A percentile compares a stretch with the other conserved stretches of the same genome.
Evolutionary conservation across 164 flowering plant genomes (phyloP).

Genomic region (Umbellularia californica): DNA sequence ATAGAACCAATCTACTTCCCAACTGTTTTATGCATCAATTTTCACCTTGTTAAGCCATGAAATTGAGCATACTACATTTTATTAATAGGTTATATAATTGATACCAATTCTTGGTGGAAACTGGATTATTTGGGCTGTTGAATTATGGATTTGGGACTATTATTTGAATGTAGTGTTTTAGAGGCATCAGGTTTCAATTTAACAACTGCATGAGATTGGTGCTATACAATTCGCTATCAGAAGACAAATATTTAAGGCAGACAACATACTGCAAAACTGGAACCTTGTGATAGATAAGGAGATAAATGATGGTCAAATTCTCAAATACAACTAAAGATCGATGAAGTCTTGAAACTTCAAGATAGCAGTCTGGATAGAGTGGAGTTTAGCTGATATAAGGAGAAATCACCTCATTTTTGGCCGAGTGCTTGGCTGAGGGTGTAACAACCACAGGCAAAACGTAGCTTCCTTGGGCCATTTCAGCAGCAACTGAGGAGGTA

Average conservation of each 20-base stretch:
- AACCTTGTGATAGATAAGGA: not conserved
- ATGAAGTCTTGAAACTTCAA: not conserved
- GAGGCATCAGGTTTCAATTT: not conserved
- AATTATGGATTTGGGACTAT: too few species aligned
- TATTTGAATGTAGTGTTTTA: not conserved
- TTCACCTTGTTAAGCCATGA: too few species aligned
- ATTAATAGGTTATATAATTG: too few species aligned
- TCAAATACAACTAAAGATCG: not conserved
- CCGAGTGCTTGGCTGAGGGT: slow-evolving; percentile 79
- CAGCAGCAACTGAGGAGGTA: slow-evolving; percentile 82
- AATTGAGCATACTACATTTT: too few species aligned
- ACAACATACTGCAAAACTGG: not conserved
- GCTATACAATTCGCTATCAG: not conserved
- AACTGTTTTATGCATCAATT: too few species aligned
- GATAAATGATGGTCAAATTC: not conserved
- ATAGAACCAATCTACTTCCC: too few species aligned
- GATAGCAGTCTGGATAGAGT: not conserved
- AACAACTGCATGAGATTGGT: not conserved
- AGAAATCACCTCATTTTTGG: slow-evolving; percentile 64
- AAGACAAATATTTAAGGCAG: not conserved
- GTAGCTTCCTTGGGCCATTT: slow-evolving; percentile 97
- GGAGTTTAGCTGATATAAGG: not conserved
- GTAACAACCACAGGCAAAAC: slow-evolving; percentile 92
- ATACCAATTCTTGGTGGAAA: too few species aligned
- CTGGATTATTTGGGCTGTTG: too few species aligned